A percentile compares a stretch with the other conserved stretches of the same genome.
Conservation (phyloP, 202 grass and related monocot species). For the Carex sylvatica region DNA sequence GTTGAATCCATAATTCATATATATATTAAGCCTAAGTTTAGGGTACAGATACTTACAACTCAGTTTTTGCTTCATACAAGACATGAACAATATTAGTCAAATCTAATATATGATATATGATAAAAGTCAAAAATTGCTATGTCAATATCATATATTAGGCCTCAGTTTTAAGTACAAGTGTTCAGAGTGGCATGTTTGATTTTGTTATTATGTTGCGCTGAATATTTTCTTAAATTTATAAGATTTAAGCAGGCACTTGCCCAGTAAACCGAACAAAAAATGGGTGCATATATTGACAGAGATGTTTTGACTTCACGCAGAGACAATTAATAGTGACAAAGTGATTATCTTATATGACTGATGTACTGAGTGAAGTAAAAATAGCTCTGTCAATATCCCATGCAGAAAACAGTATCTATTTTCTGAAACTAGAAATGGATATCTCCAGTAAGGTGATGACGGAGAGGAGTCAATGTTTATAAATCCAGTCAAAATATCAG, state of each 20-base stretch:
- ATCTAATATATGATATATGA: too few relatives aligned
- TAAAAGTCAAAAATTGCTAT: too few relatives aligned
- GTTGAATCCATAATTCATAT: background rate
- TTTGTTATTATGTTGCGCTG: background rate
- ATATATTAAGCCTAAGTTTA: too few relatives aligned
- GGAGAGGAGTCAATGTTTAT: conserved; percentile 1
- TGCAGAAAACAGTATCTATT: background rate
- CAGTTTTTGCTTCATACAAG: too few relatives aligned
- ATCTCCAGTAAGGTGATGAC: background rate
- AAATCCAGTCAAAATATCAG: conserved; percentile 31
- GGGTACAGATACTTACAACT: too few relatives aligned
- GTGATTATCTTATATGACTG: too few relatives aligned
- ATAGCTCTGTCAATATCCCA: too few relatives aligned
- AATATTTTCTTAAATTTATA: background rate
- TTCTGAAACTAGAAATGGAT: background rate
- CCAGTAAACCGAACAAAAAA: background rate
- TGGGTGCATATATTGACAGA: too few relatives aligned
- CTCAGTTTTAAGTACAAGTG: background rate
- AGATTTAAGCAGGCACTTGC: background rate
- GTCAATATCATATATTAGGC: background rate
- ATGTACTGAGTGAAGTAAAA: too few relatives aligned
- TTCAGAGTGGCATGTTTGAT: background rate
- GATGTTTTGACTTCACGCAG: too few relatives aligned
- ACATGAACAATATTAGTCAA: too few relatives aligned
- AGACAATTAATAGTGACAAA: too few relatives aligned